Base-by-base conservation (phyloP, 2,329 filamentous ascomycete species). In the Cladophialophora psammophila region DNA sequence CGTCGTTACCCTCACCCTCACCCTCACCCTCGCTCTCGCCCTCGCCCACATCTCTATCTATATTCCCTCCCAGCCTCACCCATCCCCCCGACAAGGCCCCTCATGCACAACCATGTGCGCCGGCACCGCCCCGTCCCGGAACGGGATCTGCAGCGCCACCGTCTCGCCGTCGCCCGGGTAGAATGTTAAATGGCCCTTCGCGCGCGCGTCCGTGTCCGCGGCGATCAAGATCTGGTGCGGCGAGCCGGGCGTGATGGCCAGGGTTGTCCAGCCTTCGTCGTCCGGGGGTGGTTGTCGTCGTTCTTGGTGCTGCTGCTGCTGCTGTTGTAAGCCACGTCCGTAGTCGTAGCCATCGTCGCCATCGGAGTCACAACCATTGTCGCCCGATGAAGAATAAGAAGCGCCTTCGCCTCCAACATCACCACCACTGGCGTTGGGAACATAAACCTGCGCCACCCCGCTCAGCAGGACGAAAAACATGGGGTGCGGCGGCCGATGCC, bases 121-220 rank as follows among this genome's bases (percentile, higher is more conserved):
- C 18, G 67, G 67, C 55, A 66, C 55, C 5, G 50, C 50, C 3
- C 71, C 72, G 20, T 74, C 61, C 36, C 58, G 56, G 60, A 75
- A 74, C 2, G 75, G 73, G 34, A 74, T 66, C 69, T 75, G 74
- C 45, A 76, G 55, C 26, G 74, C 73, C 50, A 73, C 70, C 4
- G 71, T 71, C 35, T 69, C 64, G 32, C 67, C 70, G 38, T 74
- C 69, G 5, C 65, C 61, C 1, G 74, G 74, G 62, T 75, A 75
- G n/a, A 70, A 72, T 10, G 74, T 75, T 64, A 70, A 65, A 58
- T 75, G 74, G 6, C 75, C 75, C 6, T 65, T 56, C 13, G 74
- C 73, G 10, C 66, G 59, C 26, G 36, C n/a, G 42, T 71, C 63
- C n/a, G 66, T 70, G 60, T 75, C 74, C 12, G 64, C 69, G 10